Evolutionary conservation across 768 basidiomycete species (phyloP).

Genomic region (Hericium alpestre): DNA sequence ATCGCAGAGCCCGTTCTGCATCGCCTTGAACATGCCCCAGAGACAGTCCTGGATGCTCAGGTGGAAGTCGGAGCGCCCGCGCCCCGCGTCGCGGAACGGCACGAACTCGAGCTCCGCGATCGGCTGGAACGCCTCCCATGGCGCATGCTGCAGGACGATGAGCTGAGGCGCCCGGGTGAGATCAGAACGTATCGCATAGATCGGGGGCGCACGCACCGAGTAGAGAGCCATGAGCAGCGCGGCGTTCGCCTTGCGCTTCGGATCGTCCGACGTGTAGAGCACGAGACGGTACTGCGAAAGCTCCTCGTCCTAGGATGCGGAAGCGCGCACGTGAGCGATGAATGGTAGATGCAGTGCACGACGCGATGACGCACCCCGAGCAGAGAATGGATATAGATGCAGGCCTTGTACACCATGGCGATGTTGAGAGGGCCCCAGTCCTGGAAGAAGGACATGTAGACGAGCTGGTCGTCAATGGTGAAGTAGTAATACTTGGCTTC

Average conservation of each 20-base stretch:
- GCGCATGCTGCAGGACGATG: constrained; percentile 82
- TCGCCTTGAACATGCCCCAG: constrained; percentile 81
- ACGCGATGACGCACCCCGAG: constrained; percentile 23
- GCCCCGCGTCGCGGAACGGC: constrained; percentile 93
- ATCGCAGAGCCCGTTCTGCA: constrained; percentile 87
- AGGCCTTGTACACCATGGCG: constrained; percentile 88
- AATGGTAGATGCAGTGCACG: not conserved
- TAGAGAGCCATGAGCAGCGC: constrained; percentile 91
- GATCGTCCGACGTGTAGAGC: constrained; percentile 80
- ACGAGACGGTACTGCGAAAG: constrained; percentile 66
- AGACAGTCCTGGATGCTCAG: constrained; percentile 88
- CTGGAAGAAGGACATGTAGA: constrained; percentile 89
- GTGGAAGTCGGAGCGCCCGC: constrained; percentile 86
- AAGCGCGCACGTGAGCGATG: constrained; percentile 5
- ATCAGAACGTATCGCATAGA: not conserved
- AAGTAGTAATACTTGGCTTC: constrained; percentile 79
- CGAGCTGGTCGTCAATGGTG: constrained; percentile 84
- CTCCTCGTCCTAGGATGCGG: constrained; percentile 52
- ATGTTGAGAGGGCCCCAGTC: constrained; percentile 91
- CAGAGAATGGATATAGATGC: constrained; percentile 84
- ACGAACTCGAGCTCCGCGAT: constrained; percentile 88
- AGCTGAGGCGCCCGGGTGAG: constrained; percentile 39
- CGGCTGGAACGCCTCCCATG: constrained; percentile 93
- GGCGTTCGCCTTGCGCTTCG: constrained; percentile 84
- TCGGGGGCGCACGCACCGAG: constrained; percentile 45